Evolutionary conservation across 257 asterid genomes (phyloP).

Genomic region (Buddleja alternifolia): DNA sequence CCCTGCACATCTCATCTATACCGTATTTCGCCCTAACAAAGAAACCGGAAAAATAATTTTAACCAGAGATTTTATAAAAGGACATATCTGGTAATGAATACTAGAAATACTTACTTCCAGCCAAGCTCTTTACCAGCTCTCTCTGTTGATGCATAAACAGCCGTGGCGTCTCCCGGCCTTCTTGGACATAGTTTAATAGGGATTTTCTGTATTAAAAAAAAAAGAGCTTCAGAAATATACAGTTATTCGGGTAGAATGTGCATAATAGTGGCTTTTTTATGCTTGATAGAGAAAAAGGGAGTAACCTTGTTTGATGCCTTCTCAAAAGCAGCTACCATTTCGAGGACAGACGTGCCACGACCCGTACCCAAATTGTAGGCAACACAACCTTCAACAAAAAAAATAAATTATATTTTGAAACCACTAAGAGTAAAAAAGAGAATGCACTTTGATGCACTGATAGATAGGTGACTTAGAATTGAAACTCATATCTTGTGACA

Average conservation of each 20-base stretch:
- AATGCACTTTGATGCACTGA: no score
- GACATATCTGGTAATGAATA: neutral
- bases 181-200: conserved; percentile 82
- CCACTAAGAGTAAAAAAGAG: neutral
- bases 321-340: conserved; percentile 88
- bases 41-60: neutral
- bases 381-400: conserved; percentile 63
- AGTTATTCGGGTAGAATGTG: neutral
- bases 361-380: conserved; percentile 96
- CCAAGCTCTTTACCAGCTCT: conserved; percentile 86
- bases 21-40: conserved; percentile 84
- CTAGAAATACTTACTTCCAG: conserved; percentile 72
- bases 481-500: no score
- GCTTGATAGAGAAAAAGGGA: neutral
- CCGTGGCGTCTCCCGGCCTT: conserved; percentile 91
- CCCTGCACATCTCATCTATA: conserved; percentile 90
- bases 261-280: neutral
- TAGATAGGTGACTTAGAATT: no score
- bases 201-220: conserved; percentile 56
- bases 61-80: neutral
- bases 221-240: neutral
- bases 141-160: conserved; percentile 87
- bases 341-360: conserved; percentile 87
- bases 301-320: conserved; percentile 81
- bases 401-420: neutral